Evolutionary conservation across 768 basidiomycete genomes (phyloP).

Genomic region (Lactifluus volemus): DNA sequence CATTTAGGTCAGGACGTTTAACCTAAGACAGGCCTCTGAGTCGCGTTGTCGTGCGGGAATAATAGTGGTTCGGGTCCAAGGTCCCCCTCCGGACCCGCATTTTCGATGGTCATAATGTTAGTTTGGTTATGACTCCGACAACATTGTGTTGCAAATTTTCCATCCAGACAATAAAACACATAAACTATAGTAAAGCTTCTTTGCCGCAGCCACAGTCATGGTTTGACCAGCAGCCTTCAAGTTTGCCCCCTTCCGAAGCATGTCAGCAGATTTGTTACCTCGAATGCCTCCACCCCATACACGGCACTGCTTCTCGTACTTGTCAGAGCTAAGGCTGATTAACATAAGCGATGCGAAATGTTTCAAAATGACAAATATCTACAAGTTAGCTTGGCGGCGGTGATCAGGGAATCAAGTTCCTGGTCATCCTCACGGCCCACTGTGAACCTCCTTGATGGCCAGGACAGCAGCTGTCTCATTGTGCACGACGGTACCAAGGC

Average conservation of each 20-base stretch:
- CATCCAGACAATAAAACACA: background rate
- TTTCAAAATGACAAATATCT: constrained; percentile 25
- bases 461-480: constrained; percentile 96
- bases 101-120: no score
- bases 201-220: constrained; percentile 42
- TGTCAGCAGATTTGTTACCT: constrained; percentile 90
- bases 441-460: constrained; percentile 87
- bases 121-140: no score
- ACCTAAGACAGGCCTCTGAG: no score
- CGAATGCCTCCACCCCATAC: constrained; percentile 96
- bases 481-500: constrained; percentile 95
- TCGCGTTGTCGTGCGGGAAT: no score
- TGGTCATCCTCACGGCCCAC: constrained; percentile 91
- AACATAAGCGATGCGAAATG: background rate
- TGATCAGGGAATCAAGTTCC: constrained; percentile 86
- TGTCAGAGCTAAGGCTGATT: constrained; percentile 48
- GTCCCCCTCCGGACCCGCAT: no score
- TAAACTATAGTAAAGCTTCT: constrained; percentile 45
- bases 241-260: constrained; percentile 79
- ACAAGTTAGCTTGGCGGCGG: constrained; percentile 98
- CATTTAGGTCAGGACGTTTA: no score
- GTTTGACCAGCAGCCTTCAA: constrained; percentile 72
- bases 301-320: constrained; percentile 86
- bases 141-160: no score
- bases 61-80: no score